Conservation (phyloP, 106 monocot species). For the Dendrobium chrysotoxum region DNA sequence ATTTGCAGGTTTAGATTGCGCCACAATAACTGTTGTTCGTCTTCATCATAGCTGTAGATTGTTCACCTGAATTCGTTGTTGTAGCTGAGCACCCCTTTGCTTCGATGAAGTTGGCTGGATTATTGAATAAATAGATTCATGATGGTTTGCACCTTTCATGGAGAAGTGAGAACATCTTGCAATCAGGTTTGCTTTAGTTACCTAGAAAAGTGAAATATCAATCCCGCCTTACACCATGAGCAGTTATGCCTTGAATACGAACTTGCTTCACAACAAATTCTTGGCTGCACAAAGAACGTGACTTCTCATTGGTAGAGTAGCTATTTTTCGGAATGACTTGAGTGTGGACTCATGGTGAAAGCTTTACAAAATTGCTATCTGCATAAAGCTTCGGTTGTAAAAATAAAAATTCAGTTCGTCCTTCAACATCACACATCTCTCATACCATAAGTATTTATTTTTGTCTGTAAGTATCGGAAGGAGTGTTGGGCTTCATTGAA, state of each 20-base stretch:
- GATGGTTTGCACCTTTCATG: neutral
- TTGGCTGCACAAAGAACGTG: neutral
- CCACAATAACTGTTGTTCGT: neutral
- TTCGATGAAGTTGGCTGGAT: neutral
- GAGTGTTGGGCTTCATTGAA: conserved; percentile 6
- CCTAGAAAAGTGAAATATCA: neutral
- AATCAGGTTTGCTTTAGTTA: conserved; percentile 1
- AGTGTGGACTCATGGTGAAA: neutral
- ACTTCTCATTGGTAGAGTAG: neutral
- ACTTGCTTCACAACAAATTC: neutral
- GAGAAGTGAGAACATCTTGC: neutral
- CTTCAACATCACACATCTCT: neutral
- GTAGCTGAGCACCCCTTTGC: neutral
- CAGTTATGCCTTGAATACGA: neutral
- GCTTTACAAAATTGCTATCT: conserved; percentile 2
- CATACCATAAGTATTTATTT: neutral
- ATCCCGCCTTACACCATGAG: neutral
- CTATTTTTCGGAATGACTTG: neutral
- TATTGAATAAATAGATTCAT: conserved; percentile 1
- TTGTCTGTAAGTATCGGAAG: neutral
- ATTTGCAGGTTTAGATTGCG: conserved; percentile 18
- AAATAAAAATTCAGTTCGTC: neutral
- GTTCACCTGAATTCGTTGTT: neutral
- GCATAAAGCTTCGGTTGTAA: neutral
- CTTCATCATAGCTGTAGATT: conserved; percentile 8